Base-by-base conservation (phyloP, 768 basidiomycete genomes). In the Tylopilus rubrobrunneus region DNA sequence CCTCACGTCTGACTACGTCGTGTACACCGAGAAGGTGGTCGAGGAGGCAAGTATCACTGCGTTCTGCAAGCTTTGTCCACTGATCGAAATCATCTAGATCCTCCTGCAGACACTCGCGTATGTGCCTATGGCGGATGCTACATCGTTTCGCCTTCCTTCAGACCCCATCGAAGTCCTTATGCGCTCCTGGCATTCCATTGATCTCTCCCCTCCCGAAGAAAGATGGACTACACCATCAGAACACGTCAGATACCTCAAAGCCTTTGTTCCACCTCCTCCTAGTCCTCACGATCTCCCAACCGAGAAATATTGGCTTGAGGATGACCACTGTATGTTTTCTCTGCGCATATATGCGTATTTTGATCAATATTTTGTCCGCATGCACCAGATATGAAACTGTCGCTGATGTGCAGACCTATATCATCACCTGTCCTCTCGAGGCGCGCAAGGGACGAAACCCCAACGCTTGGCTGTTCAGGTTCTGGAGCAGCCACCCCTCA, bases 131-230 rank as follows among this genome's bases (percentile, higher is more conserved):
- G 69, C 72, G 36, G 83, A 86, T 53, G 75, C 78, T 1, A 75
- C 73, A 39, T 78, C 79, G 4, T 72, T 86, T 17, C 62, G 70
- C 14, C 69, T 84, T 14, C 79, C 80, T n/a, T 64, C 71, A 17
- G 84, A 86, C 40, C 83, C 85, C 14, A 78, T 82, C 49, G 75
- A 79, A 1, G 63, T 63, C 12, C 71, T 86, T 17, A 65, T 66
- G 29, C 61, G 64, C 19, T 71, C 19, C 64, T 74, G 66, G 61
- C 62, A 46, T 52, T 78, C 17, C 45, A 67, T 47, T 23, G 57
- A 69, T 9, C 56, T 77, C 19, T 51, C 67, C 12, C 63, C 71
- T 12, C 78, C 76, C 52, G 76, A 82, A 25, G 65, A 86, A 62
- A 71, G 60, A 51, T 74, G 78, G 62, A 62, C 66, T 25, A 71